Base-by-base conservation (phyloP, 805 yeast species). In the Cyberlindnera amylophila region DNA sequence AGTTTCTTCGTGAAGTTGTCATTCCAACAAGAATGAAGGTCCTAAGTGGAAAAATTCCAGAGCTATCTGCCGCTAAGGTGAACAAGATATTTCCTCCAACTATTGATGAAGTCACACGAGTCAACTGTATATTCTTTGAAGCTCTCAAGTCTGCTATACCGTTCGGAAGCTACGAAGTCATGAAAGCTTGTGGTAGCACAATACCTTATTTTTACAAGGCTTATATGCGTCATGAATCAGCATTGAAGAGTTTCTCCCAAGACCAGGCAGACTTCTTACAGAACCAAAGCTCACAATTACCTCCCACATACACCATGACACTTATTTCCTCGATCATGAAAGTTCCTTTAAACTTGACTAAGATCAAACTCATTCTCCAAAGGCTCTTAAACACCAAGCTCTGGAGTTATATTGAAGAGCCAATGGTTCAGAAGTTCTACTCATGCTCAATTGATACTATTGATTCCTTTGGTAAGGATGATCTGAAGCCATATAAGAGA, bases 171-270 rank as follows among this genome's bases (percentile, higher is more conserved):
- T 72, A 74, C 39, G 97, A 91, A 61, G 70, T 87, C 3, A 62
- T 91, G 45, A 81, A 77, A 47, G 96, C 91, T 0, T 77, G 95
- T 57, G 93, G 89, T 4, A 73, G 79, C 39, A 81, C 93, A 0
- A 72, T 91, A 13, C 96, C 97, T 0, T 88, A 87, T 61, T 91
- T 89, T 60, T 91, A 86, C 66, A 86, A 89, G 57, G 96, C 97
- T 0, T 86, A 86, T 53, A 86, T 89, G 71, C 72, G 97, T 44
- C 97, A 91, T 62, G 96, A 90, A 62, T 96, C 96, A 8, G 96
- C 96, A 15, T 76, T 93, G 10, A 81, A 79, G 50, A 71, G 74
- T 40, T 87, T 87, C 52, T 65, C 72, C 14, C 51, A 64, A 14
- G 71, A 68, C 29, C 64, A 79, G 17, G 67, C 66, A 19, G 62